Evolutionary conservation across 2,329 filamentous ascomycete genomes (phyloP).

Genomic region (Cladosporium sp.): DNA sequence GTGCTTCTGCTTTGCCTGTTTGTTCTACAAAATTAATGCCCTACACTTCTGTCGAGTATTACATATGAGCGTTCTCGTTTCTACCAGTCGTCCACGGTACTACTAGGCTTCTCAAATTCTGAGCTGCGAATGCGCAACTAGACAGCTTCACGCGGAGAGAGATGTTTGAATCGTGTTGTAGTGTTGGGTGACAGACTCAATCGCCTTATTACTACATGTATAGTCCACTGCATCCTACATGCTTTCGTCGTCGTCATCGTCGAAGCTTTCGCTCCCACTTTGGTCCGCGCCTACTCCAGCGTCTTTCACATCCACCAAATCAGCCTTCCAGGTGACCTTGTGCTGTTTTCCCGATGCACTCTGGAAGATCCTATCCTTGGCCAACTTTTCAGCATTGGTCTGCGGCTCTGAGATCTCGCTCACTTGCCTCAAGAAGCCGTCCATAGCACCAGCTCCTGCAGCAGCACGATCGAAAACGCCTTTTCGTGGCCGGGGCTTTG

Average conservation of each 20-base stretch:
- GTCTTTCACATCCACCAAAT: neutral
- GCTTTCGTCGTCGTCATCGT: neutral
- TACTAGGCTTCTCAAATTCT: no score
- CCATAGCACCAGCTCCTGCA: neutral
- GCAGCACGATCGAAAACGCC: constrained; percentile 22
- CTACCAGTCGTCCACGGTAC: no score
- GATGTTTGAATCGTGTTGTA: no score
- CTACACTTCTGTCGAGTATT: constrained; percentile 1
- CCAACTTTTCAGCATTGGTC: no score
- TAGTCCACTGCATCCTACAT: no score
- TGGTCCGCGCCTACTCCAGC: neutral
- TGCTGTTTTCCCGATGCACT: constrained; percentile 4
- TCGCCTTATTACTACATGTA: no score
- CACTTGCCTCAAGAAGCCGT: constrained; percentile 22
- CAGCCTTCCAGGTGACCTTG: constrained; percentile 7
- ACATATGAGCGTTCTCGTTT: constrained; percentile 10
- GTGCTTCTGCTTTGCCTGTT: neutral
- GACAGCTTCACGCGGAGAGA: no score
- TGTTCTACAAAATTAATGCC: neutral
- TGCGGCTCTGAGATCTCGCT: neutral
- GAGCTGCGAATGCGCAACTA: no score
- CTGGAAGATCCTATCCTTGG: neutral
- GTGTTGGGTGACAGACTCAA: no score
- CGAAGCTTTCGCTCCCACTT: neutral
- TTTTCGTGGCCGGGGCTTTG: constrained; percentile 41